Evolutionary conservation across 768 basidiomycete species (phyloP), one percentile per base, ranked within the genome.

Genomic region (Calocybe gangraenosa): DNA sequence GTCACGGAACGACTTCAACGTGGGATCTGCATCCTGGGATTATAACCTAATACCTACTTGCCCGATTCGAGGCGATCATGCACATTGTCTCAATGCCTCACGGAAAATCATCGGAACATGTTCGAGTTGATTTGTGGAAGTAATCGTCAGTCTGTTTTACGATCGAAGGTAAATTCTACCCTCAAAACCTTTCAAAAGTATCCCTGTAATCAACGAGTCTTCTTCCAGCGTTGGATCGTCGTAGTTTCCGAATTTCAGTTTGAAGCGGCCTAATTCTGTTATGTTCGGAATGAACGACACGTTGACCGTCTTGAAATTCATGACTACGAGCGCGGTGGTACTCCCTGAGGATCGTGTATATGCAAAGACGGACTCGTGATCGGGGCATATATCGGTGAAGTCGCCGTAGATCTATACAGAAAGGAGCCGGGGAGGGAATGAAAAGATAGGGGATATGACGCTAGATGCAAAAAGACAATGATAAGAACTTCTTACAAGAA

Each of bases 361-460:
- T 0, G 76, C 77, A 43, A 86, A 80, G 17, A 81, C 70, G 20
- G 71, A 53, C 20, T 76, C 67, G 55, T 85, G 65, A 0, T 57
- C 56, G 1, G 63, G 56, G 7, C 74, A 68, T 3, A 82, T 57
- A 25, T 78, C 69, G 5, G 58, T 53, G 53, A 85, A 89, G 31
- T 74, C 69, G 13, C 87, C 87, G 55, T 80, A 81, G 2, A 78
- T 70, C 82, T 83, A n/a, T 42, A 4, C 14, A 15, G 11, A 25
- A 20, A 14, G n/a, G 30, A 31, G 14, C n/a, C n/a, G n/a, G n/a
- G n/a, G n/a, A n/a, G n/a, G n/a, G n/a, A 31, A 31, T 31, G 30
- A 14, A 31, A 14, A 8, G 30, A 31, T 8, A 31, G 23, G 39
- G 23, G 37, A 42, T 22, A n/a, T n/a, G 36, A 19, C 9, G 7